phyloP scores from a whole-genome alignment of 495 filamentous ascomycete species.

The Xylaria intraflava region DNA sequence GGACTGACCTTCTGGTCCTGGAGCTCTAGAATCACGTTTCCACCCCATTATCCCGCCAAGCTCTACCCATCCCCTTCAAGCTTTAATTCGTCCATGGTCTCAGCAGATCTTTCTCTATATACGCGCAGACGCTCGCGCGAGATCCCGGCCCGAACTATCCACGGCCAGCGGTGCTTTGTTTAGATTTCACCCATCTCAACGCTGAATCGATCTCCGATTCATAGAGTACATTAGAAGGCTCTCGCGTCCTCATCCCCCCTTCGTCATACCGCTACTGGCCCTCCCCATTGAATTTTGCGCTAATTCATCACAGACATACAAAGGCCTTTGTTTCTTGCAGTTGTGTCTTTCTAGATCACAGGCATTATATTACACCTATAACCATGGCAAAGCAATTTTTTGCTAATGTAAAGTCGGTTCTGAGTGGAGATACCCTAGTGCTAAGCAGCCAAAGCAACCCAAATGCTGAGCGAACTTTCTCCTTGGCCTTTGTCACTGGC shows the following conservation, averaged over 20 bases:
- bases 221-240: too few relatives aligned
- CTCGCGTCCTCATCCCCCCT: neutral
- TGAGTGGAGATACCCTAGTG: constrained; percentile 87
- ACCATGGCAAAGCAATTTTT: constrained; percentile 38
- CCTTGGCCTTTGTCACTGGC: constrained; percentile 83
- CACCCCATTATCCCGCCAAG: neutral
- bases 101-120: too few relatives aligned
- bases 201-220: too few relatives aligned
- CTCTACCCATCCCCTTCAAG: too few relatives aligned
- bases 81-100: too few relatives aligned
- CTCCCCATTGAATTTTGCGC: neutral
- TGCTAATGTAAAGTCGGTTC: constrained; percentile 86
- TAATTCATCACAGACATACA: constrained; percentile 2
- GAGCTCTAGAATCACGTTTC: neutral
- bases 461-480: constrained; percentile 72
- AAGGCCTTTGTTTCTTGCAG: constrained; percentile 17
- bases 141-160: too few relatives aligned
- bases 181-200: too few relatives aligned
- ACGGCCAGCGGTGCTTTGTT: too few relatives aligned
- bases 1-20: too few relatives aligned
- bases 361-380: constrained; percentile 13
- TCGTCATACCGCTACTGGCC: neutral
- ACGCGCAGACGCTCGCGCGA: too few relatives aligned
- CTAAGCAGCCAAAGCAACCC: constrained; percentile 68
- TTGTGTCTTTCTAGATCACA: neutral